These are phyloP conservation scores for Furcasterigmium sp. DNA, from an alignment of 2,329 filamentous ascomycete genomes.

Conservation along the genomic window DNA sequence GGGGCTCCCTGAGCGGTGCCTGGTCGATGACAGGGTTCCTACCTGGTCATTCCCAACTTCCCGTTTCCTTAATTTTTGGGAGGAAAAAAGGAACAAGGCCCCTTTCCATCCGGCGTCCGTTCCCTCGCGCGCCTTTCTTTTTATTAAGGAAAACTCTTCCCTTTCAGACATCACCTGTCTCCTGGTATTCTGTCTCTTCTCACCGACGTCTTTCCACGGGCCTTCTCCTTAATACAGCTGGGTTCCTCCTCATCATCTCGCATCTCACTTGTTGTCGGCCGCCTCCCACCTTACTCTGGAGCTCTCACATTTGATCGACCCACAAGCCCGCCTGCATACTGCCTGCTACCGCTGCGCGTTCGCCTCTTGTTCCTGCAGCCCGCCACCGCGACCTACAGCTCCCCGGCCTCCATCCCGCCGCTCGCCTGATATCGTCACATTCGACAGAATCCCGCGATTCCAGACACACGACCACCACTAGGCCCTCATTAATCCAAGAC, in stretches of 20 bases:
- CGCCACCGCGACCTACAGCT: constrained; percentile 4
- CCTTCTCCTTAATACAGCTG: not conserved
- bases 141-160: constrained; percentile 2
- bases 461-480: not conserved
- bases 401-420: too few species aligned
- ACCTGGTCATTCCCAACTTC: not conserved
- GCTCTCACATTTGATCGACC: constrained; percentile 1
- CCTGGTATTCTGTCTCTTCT: not conserved
- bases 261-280: not conserved
- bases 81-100: not conserved
- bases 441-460: not conserved
- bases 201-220: not conserved
- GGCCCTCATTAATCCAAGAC: constrained; percentile 8
- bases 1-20: not conserved
- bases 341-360: too few species aligned
- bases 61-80: constrained; percentile 1
- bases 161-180: not conserved
- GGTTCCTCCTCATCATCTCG: not conserved
- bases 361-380: constrained; percentile 1
- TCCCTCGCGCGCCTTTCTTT: not conserved
- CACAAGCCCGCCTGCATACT: not conserved
- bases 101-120: not conserved
- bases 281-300: not conserved
- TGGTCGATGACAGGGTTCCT: not conserved
- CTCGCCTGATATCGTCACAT: constrained; percentile 1